A percentile compares a stretch with the other conserved stretches of the same genome.
Conservation (phyloP, 1,284 basidiomycete genomes). For the Rhodotorula sp. region DNA sequence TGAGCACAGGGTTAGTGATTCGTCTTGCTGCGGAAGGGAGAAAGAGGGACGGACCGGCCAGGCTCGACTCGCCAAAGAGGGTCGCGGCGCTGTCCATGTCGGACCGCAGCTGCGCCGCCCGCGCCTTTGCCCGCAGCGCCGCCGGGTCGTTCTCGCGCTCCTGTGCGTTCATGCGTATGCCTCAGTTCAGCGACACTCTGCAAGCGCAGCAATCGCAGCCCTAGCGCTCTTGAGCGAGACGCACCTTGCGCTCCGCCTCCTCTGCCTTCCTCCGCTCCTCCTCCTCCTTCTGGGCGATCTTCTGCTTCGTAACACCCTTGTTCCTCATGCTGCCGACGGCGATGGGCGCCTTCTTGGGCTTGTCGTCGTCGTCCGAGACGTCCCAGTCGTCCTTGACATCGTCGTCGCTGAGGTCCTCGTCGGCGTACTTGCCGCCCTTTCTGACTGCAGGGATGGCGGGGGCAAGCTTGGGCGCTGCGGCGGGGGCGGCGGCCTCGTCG, state of each 20-base stretch:
- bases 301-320: conserved; percentile 84
- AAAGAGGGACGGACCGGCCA: conserved; percentile 61
- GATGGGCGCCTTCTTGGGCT: conserved; percentile 54
- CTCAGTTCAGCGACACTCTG: too few relatives aligned
- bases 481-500: conserved; percentile 44
- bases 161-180: not conserved
- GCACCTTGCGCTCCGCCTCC: conserved; percentile 52
- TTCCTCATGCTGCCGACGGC: conserved; percentile 60
- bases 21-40: not conserved
- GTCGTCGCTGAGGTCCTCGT: conserved; percentile 74
- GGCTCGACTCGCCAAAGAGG: conserved; percentile 69
- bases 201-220: too few relatives aligned
- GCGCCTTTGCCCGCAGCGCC: conserved; percentile 67
- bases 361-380: conserved; percentile 62
- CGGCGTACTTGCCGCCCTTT: conserved; percentile 72
- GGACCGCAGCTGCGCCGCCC: conserved; percentile 75
- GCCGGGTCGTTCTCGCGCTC: conserved; percentile 67
- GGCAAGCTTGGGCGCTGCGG: conserved; percentile 48
- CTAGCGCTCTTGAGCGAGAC: conserved; percentile 48
- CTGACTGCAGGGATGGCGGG: conserved; percentile 45
- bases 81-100: conserved; percentile 81
- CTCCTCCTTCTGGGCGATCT: conserved; percentile 79
- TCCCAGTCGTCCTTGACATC: conserved; percentile 86
- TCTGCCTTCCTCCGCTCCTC: conserved; percentile 57
- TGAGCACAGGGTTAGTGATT: not conserved